Percentiles rank a stretch among this genome's conserved stretches.
phyloP scores from a whole-genome alignment of 306 rosid genomes.

The Gastrolobium villosum region DNA sequence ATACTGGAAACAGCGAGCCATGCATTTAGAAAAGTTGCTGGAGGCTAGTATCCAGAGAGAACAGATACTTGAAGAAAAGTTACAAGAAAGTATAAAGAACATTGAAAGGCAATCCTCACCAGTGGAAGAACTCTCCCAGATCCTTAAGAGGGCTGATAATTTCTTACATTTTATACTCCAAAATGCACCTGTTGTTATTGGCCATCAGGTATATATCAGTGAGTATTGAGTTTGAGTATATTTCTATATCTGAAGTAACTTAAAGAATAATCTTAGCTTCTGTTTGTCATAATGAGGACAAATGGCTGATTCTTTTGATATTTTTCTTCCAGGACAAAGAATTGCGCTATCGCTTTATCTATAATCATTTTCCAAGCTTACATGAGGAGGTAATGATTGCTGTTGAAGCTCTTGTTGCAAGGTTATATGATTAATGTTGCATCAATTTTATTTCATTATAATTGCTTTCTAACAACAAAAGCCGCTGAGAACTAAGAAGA shows the following conservation, averaged over 20 bases:
- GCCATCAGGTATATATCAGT: constrained; percentile 79
- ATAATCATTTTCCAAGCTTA: constrained; percentile 91
- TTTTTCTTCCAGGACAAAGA: constrained; percentile 74
- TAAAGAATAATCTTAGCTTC: not conserved
- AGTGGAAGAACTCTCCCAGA: constrained; percentile 87
- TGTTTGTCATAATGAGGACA: not conserved
- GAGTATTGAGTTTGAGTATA: constrained; percentile 7
- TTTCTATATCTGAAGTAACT: not conserved
- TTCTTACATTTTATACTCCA: constrained; percentile 91
- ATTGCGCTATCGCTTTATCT: constrained; percentile 87
- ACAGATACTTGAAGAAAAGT: constrained; percentile 68
- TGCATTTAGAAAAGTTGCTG: constrained; percentile 67
- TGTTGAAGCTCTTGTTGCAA: constrained; percentile 44
- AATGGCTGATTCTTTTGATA: constrained; percentile 35
- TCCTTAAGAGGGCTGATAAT: constrained; percentile 87
- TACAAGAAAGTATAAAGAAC: constrained; percentile 68
- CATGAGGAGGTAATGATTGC: constrained; percentile 75
- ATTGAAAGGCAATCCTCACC: constrained; percentile 84
- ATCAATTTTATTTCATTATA: constrained; percentile 10
- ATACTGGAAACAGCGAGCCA: constrained; percentile 77
- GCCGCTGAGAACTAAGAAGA: not conserved
- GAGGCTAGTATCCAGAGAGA: constrained; percentile 79
- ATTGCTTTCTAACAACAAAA: not conserved
- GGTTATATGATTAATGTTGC: constrained; percentile 32
- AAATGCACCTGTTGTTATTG: constrained; percentile 92